Evolutionary conservation across 2,329 filamentous ascomycete species (phyloP).

Genomic region (Thielaviopsis ethacetica): DNA sequence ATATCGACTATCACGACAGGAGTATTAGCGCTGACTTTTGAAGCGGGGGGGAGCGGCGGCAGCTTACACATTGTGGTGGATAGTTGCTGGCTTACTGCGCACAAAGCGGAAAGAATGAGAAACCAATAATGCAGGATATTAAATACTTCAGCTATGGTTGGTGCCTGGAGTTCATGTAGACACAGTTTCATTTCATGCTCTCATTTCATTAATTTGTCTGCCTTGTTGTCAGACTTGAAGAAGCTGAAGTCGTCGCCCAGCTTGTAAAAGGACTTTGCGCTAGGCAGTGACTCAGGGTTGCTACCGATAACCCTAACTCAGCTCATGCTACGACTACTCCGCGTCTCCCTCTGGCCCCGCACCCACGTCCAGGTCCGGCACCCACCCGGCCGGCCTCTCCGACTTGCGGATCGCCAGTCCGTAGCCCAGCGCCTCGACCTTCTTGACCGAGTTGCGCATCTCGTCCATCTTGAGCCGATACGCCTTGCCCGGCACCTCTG

Average conservation of each 20-base stretch:
- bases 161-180: not conserved
- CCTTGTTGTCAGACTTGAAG: not conserved
- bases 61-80: not conserved
- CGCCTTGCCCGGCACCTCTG: conserved; percentile 37
- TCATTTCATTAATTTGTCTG: not conserved
- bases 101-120: no score
- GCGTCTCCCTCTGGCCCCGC: not conserved
- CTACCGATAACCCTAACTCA: not conserved
- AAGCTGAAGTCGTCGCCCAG: not conserved
- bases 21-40: not conserved
- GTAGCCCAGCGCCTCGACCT: conserved; percentile 85
- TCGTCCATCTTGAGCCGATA: conserved; percentile 69
- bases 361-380: conserved; percentile 49
- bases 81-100: not conserved
- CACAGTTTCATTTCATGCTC: not conserved
- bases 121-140: no score
- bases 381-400: conserved; percentile 82
- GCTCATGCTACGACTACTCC: not conserved
- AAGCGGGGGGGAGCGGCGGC: not conserved
- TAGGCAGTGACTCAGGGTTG: not conserved
- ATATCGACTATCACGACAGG: not conserved
- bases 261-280: not conserved
- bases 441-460: conserved; percentile 77
- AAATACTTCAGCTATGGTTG: not conserved
- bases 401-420: conserved; percentile 73